Conservation (phyloP, 306 rosid species). For the Dryas octopetala region DNA sequence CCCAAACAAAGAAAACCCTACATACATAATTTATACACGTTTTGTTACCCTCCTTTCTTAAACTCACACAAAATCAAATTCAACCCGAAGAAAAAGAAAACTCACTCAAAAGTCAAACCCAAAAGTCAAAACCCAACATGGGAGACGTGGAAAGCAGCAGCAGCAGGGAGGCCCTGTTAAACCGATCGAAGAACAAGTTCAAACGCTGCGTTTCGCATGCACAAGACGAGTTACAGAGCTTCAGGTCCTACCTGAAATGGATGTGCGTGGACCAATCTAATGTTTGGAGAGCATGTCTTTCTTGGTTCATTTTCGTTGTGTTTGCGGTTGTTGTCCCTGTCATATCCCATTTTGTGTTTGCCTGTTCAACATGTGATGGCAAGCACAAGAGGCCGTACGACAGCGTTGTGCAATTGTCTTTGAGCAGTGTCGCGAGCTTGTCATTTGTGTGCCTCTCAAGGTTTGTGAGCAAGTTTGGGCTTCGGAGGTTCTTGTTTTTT, state of each 20-base stretch:
- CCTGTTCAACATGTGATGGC: slow-evolving; percentile 64
- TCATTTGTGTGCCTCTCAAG: slow-evolving; percentile 68
- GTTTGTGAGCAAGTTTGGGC: slow-evolving; percentile 59
- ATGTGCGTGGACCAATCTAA: slow-evolving; percentile 93
- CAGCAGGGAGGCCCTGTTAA: slow-evolving; percentile 33
- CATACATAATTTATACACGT: not conserved
- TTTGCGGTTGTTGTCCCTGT: slow-evolving; percentile 60
- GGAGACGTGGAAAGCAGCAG: slow-evolving; percentile 3
- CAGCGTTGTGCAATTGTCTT: slow-evolving; percentile 66
- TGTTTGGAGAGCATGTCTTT: slow-evolving; percentile 47
- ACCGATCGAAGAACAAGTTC: slow-evolving; percentile 17
- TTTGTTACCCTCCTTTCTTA: not conserved
- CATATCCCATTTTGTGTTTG: slow-evolving; percentile 58
- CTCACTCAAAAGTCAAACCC: not conserved
- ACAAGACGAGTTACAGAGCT: slow-evolving; percentile 66
- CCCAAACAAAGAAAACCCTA: no score
- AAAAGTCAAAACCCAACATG: slow-evolving; percentile 22
- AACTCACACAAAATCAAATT: not conserved
- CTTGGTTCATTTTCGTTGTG: slow-evolving; percentile 68
- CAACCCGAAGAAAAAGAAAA: not conserved
- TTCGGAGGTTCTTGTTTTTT: slow-evolving; percentile 73
- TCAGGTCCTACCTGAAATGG: slow-evolving; percentile 78
- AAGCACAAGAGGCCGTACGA: slow-evolving; percentile 69
- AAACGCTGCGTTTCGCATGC: slow-evolving; percentile 49
- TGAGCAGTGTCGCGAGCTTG: slow-evolving; percentile 56